Conservation (phyloP, 2,329 filamentous ascomycete species). For the Pestalotiopsis fici region DNA sequence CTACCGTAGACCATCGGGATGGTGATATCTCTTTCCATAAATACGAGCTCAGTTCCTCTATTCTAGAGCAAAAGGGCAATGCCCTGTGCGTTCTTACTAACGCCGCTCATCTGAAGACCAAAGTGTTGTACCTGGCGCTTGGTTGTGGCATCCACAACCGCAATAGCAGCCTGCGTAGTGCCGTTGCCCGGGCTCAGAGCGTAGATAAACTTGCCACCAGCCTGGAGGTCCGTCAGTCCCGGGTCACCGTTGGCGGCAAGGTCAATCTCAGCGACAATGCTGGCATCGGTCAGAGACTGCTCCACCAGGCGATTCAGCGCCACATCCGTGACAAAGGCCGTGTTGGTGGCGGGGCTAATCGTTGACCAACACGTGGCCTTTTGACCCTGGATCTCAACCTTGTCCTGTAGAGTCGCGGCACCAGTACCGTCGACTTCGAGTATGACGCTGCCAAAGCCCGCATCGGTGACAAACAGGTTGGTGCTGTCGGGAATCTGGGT, state of each 20-base stretch:
- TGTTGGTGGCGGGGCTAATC: conserved; percentile 46
- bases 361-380: conserved; percentile 60
- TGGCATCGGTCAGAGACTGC: conserved; percentile 51
- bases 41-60: no score
- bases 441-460: conserved; percentile 56
- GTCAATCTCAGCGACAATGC: conserved; percentile 43
- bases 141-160: conserved; percentile 32
- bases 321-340: conserved; percentile 61
- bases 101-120: background rate
- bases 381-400: conserved; percentile 49
- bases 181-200: conserved; percentile 56
- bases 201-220: conserved; percentile 57
- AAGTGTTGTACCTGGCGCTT: conserved; percentile 5
- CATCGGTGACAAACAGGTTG: conserved; percentile 56
- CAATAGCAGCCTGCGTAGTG: conserved; percentile 33
- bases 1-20: no score
- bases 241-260: conserved; percentile 45
- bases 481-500: conserved; percentile 42
- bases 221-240: conserved; percentile 56
- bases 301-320: conserved; percentile 54
- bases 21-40: no score
- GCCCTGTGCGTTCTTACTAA: conserved; percentile 3
- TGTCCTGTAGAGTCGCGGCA: conserved; percentile 35
- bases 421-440: conserved; percentile 39
- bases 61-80: background rate